Evolutionary conservation across 345 rosid species (phyloP).

Genomic region (Carallia pectinifolia): DNA sequence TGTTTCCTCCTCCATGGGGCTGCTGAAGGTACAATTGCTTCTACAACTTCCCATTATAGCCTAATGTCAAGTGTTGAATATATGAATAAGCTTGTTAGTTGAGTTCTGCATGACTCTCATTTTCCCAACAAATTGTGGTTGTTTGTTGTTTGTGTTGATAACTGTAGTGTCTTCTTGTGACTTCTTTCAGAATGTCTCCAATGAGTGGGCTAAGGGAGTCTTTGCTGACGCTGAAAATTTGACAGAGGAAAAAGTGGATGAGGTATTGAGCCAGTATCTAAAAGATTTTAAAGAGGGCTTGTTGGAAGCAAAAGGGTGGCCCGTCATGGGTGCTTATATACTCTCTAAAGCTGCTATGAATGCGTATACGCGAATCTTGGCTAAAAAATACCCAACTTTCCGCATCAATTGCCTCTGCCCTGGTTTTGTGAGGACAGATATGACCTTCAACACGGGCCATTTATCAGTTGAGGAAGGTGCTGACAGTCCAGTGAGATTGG

Average conservation of each 20-base stretch:
- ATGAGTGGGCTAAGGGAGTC: slow-evolving; percentile 17
- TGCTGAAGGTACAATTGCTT: background rate
- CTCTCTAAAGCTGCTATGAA: slow-evolving; percentile 25
- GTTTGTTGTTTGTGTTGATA: no score
- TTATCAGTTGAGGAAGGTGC: slow-evolving; percentile 16
- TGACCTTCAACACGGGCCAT: slow-evolving; percentile 8
- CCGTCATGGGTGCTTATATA: slow-evolving; percentile 10
- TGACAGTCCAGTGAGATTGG: slow-evolving; percentile 15
- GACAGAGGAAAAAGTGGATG: slow-evolving; percentile 23
- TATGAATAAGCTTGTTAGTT: no score
- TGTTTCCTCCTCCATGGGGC: slow-evolving; percentile 6
- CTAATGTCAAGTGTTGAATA: no score
- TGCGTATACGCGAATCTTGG: slow-evolving; percentile 25
- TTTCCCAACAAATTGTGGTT: no score
- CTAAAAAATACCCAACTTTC: slow-evolving; percentile 14
- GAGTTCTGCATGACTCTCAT: no score
- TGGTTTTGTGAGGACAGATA: slow-evolving; percentile 26
- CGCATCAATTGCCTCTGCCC: slow-evolving; percentile 24
- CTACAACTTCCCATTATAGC: no score
- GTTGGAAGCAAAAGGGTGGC: slow-evolving; percentile 21
- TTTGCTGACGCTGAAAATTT: slow-evolving; percentile 16
- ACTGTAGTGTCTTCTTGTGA: no score
- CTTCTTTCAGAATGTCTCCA: slow-evolving; percentile 4
- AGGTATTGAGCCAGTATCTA: slow-evolving; percentile 8
- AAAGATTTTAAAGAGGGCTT: slow-evolving; percentile 24